Percentiles rank a stretch among this genome's conserved stretches.
Evolutionary conservation across 257 asterid genomes (phyloP).

Genomic region (Linaria vulgaris): DNA sequence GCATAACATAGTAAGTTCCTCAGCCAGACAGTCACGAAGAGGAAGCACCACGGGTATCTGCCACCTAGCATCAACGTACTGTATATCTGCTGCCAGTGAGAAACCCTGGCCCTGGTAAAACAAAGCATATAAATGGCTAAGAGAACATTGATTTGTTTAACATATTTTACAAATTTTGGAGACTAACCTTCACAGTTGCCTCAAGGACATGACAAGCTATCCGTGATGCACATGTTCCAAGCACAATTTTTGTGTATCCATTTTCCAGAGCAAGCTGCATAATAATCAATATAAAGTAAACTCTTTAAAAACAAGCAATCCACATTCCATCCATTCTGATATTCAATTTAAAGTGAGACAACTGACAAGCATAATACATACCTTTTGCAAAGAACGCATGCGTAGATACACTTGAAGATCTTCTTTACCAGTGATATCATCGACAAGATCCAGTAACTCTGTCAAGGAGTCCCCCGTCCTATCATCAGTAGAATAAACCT

Average conservation of each 20-base stretch:
- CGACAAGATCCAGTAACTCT: conserved; percentile 44
- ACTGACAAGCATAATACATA: too few species aligned
- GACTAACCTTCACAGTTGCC: conserved; percentile 87
- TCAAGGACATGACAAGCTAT: conserved; percentile 92
- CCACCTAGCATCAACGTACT: conserved; percentile 91
- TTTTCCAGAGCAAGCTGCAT: conserved; percentile 72
- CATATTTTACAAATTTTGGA: neutral
- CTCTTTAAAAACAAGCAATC: neutral
- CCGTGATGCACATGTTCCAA: conserved; percentile 76
- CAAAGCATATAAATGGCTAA: neutral
- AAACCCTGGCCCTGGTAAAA: conserved; percentile 82
- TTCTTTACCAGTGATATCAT: conserved; percentile 61
- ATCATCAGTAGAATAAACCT: conserved; percentile 48
- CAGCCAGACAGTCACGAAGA: conserved; percentile 78
- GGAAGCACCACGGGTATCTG: conserved; percentile 77
- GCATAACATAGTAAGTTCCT: conserved; percentile 77
- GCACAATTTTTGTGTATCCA: conserved; percentile 78
- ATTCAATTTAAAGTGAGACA: conserved; percentile 17
- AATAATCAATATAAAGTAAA: conserved; percentile 14
- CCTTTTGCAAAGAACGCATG: conserved; percentile 73
- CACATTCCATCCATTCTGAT: conserved; percentile 3
- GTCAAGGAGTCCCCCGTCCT: conserved; percentile 44
- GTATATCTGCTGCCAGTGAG: conserved; percentile 90
- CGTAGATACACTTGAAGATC: conserved; percentile 45
- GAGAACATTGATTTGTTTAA: neutral